Conservation (phyloP, 768 basidiomycete species). For the Leucocoprinus leucothites region DNA sequence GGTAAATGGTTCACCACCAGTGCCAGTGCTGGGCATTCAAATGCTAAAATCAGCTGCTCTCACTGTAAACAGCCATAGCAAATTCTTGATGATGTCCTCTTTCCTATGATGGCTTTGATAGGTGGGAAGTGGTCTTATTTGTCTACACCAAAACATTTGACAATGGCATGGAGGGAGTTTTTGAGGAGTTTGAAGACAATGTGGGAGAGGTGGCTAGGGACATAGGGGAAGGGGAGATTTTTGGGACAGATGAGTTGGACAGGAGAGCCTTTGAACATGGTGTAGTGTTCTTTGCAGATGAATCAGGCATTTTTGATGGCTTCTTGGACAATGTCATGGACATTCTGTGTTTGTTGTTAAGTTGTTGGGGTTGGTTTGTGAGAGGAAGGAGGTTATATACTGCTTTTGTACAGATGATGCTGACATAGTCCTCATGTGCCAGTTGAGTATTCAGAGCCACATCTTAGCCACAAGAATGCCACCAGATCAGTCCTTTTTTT, state of each 20-base stretch:
- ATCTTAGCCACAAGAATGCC: slow-evolving; percentile 41
- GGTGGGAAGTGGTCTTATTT: slow-evolving; percentile 79
- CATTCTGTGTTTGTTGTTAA: slow-evolving; percentile 51
- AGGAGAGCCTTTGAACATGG: slow-evolving; percentile 95
- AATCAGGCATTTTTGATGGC: slow-evolving; percentile 96
- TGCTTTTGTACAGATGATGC: slow-evolving; percentile 94
- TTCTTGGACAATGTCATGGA: slow-evolving; percentile 97
- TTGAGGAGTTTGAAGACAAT: slow-evolving; percentile 97
- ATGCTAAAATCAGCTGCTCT: too few species aligned
- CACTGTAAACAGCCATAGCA: too few species aligned
- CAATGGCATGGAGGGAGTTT: slow-evolving; percentile 95
- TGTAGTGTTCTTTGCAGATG: slow-evolving; percentile 94
- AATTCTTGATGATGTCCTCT: slow-evolving; percentile 97
- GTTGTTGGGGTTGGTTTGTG: not conserved
- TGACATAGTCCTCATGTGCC: slow-evolving; percentile 89
- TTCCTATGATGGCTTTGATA: slow-evolving; percentile 94
- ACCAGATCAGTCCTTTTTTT: slow-evolving; percentile 1
- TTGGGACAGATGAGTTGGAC: slow-evolving; percentile 94
- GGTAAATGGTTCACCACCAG: too few species aligned
- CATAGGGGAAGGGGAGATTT: slow-evolving; percentile 86
- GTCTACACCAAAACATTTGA: slow-evolving; percentile 86
- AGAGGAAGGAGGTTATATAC: slow-evolving; percentile 36
- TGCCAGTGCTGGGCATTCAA: too few species aligned
- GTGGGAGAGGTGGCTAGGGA: slow-evolving; percentile 94
- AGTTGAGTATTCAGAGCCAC: slow-evolving; percentile 92